Percentiles rank a stretch among this genome's conserved stretches.
Evolutionary conservation across 495 filamentous ascomycete species (phyloP).

Genomic region (Xylaria cubensis): DNA sequence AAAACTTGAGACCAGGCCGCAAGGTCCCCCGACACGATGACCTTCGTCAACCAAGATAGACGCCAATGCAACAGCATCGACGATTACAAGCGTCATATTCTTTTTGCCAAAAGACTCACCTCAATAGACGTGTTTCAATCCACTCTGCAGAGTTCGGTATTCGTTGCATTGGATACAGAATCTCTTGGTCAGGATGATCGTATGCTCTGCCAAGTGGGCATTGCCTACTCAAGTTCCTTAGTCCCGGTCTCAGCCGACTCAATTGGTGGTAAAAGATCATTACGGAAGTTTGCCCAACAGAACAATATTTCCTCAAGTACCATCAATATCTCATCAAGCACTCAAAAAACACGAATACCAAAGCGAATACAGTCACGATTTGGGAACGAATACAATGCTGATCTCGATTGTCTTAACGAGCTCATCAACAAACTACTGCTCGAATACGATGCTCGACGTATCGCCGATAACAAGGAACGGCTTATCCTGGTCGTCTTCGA

Average conservation of each 20-base stretch:
- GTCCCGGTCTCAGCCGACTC: neutral
- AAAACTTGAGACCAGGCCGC: too few species aligned
- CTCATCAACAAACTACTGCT: neutral
- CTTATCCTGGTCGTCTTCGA: conserved; percentile 6
- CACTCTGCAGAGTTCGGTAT: neutral
- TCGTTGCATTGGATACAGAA: conserved; percentile 15
- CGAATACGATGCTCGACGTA: neutral
- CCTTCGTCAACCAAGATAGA: conserved; percentile 4
- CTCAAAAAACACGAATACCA: neutral
- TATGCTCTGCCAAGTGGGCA: neutral
- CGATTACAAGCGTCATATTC: conserved; percentile 1
- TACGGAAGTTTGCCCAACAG: neutral
- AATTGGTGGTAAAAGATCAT: neutral
- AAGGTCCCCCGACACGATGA: neutral
- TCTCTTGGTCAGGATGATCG: conserved; percentile 2
- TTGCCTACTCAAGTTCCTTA: neutral
- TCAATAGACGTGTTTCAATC: conserved; percentile 1
- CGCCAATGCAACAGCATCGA: neutral
- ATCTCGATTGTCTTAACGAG: neutral
- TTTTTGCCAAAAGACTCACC: conserved; percentile 1
- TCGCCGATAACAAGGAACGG: neutral
- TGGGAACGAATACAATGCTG: neutral
- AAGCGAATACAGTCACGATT: neutral
- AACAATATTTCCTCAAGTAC: conserved; percentile 2
- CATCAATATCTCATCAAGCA: conserved; percentile 7